Evolutionary conservation across 1,139 yeast genomes (phyloP), one percentile per base, ranked within the genome.

Genomic region (Debaryomyces fabryi): DNA sequence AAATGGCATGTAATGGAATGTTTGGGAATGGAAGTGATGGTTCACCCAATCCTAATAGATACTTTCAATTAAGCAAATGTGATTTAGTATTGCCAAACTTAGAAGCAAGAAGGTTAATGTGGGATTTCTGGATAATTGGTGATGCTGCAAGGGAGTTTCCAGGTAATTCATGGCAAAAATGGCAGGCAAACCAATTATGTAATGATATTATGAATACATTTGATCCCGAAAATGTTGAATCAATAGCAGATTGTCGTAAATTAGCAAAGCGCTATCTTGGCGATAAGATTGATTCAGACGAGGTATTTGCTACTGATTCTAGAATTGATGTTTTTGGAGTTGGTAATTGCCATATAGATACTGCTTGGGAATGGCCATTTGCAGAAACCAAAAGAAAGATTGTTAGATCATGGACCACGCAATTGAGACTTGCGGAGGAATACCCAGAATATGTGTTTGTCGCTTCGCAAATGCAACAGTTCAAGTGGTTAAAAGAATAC

Each of bases 291-390:
- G 87, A 90, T 64, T 74, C 86, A 2, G 79, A 81, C 7, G 77
- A 77, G 16, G 97, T 91, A 1, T 76, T 65, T 54, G 79, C 82
- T 37, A 62, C 58, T 15, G 63, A 64, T 15, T 38, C 45, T 13
- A 54, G 66, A 30, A 58, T 73, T 43, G 79, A 75, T 57, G 96
- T 91, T 7, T 86, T 74, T 63, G 96, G 90, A 5, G 78, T 93
- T 54, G 98, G 98, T 42, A 89, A 93, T 64, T 93, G 98, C 65
- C 99, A 93, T 67, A 93, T 93, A 58, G 99, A 93, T 63, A 92
- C 98, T 29, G 97, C 97, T 20, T 91, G 97, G 97, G 76, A 88
- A 52, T 93, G 99, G 99, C 98, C 97, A 10, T 92, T 86, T 74
- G 97, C 96, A 3, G 97, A 93, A 67, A 90, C 98, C 1, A 86